Evolutionary conservation across 768 basidiomycete species (phyloP).

Genomic region (Panellus pusillus): DNA sequence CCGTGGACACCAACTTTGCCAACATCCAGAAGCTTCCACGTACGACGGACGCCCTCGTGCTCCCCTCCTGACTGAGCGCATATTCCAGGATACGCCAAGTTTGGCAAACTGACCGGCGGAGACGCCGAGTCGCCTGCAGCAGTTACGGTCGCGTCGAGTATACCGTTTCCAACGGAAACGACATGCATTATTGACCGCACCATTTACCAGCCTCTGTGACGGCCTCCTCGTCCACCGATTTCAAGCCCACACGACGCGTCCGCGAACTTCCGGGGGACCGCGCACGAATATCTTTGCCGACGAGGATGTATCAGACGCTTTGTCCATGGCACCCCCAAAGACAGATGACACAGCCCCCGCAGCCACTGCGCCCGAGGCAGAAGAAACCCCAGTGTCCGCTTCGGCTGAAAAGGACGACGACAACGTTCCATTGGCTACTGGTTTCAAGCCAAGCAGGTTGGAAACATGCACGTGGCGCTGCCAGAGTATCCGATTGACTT

Average conservation of each 20-base stretch:
- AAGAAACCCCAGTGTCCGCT: constrained; percentile 1
- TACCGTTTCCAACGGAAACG: background rate
- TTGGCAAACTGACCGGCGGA: constrained; percentile 53
- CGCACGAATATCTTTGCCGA: constrained; percentile 52
- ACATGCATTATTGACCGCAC: constrained; percentile 1
- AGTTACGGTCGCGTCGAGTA: constrained; percentile 6
- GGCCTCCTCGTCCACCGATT: constrained; percentile 33
- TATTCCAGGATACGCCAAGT: constrained; percentile 64
- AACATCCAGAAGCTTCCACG: constrained; percentile 78
- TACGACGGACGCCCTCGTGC: constrained; percentile 32
- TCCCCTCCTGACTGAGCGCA: background rate
- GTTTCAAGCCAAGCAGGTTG: constrained; percentile 51
- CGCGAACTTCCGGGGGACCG: constrained; percentile 54
- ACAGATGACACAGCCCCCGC: constrained; percentile 4
- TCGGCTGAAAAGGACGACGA: constrained; percentile 27
- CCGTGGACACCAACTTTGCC: constrained; percentile 72
- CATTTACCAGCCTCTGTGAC: constrained; percentile 14
- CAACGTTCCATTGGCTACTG: constrained; percentile 18
- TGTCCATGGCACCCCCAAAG: constrained; percentile 54
- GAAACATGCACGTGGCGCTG: background rate
- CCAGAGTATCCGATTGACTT: background rate
- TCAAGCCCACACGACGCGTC: constrained; percentile 59
- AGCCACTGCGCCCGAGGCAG: background rate
- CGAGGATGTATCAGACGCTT: constrained; percentile 53
- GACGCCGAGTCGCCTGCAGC: constrained; percentile 18